Conservation (phyloP, 2,329 filamentous ascomycete genomes). For the Sarocladium strictum region DNA sequence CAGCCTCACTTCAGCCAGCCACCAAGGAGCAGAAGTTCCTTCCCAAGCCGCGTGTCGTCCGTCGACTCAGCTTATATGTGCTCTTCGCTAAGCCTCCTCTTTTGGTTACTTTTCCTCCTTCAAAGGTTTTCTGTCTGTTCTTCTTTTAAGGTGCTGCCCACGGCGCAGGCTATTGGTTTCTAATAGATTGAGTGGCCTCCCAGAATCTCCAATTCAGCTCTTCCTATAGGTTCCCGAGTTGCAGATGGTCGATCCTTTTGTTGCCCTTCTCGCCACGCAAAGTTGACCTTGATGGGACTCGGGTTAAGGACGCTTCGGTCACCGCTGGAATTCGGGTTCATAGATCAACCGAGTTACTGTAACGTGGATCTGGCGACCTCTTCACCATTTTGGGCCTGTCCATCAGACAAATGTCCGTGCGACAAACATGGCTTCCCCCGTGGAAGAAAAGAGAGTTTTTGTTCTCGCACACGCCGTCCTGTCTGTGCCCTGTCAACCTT, state of each 20-base stretch:
- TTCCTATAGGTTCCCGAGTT: neutral
- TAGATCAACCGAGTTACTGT: too few relatives aligned
- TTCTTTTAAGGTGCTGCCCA: neutral
- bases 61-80: neutral
- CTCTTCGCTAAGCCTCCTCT: neutral
- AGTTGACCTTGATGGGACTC: neutral
- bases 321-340: neutral
- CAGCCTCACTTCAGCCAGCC: conserved; percentile 1
- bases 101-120: neutral
- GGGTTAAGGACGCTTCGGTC: neutral
- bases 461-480: neutral
- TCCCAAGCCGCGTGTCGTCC: neutral
- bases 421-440: neutral
- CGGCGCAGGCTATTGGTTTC: conserved; percentile 1
- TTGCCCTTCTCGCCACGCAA: neutral
- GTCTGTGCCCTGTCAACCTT: too few relatives aligned
- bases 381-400: neutral
- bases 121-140: neutral
- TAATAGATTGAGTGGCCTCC: neutral
- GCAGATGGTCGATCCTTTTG: neutral
- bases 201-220: neutral
- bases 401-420: neutral
- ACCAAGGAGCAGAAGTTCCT: conserved; percentile 2
- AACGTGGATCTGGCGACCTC: neutral
- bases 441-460: too few relatives aligned